Evolutionary conservation across 163 green algal genomes (phyloP), one percentile per base, ranked within the genome.

Genomic region (Dunaliella salina): DNA sequence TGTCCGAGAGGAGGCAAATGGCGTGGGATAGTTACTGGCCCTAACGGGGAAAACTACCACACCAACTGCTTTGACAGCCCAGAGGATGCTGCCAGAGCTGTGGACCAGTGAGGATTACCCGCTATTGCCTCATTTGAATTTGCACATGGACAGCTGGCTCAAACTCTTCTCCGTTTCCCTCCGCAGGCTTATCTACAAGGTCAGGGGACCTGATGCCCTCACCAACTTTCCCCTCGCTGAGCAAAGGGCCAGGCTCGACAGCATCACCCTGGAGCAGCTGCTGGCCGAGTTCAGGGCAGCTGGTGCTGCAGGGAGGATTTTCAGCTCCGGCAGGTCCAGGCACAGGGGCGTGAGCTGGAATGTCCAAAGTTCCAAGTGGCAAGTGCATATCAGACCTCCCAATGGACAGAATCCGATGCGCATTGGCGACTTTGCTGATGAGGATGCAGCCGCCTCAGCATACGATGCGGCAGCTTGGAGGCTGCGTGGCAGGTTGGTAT

Each of bases 151-250:
- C 15, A 50, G 32, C 20, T 50, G 34, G 3, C 32, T 35, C 32
- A 71, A 33, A 40, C 80, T 35, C 25, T 57, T 0, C 40, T 40
- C 0, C 17, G 67, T n/a, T n/a, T n/a, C n/a, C n/a, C 29, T 59
- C 24, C 33, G 80, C 80, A 84, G 80, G 80, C 57, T 71, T 40
- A 72, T 34, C 80, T 84, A 84, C 80, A 84, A 84, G 45, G 24
- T 72, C 22, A 57, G 32, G 35, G 80, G 80, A 35, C 80, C 80
- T 45, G 80, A n/a, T n/a, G 80, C 35, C 15, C 33, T 40, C 45
- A 84, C 80, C 34, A 84, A 84, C 80, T 84, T 84, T n/a, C 40
- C 35, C 1, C 13, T 84, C 34, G 40, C 35, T 25, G 80, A 71
- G 29, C 22, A 84, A 40, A 45, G 40, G 22, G 35, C 35, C 24